phyloP scores from a whole-genome alignment of 2,329 filamentous ascomycete genomes.

The Talaromyces sp. region DNA sequence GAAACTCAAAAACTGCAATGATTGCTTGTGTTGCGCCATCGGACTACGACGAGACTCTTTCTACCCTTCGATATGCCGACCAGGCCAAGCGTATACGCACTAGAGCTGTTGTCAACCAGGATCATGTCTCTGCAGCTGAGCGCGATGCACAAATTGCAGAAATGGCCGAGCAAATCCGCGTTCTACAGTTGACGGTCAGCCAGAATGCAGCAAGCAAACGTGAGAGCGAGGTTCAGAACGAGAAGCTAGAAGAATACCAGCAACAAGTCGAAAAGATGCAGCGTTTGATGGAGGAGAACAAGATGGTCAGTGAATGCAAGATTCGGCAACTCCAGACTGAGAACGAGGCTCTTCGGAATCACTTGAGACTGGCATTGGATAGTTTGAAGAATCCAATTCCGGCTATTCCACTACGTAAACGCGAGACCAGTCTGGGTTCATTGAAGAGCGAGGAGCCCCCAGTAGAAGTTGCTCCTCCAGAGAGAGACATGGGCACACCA shows the following conservation, averaged over 20 bases:
- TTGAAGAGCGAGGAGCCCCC: conserved; percentile 40
- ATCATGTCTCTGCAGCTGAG: conserved; percentile 86
- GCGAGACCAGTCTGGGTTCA: conserved; percentile 33
- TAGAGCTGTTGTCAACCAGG: conserved; percentile 90
- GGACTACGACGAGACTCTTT: conserved; percentile 96
- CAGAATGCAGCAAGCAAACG: conserved; percentile 66
- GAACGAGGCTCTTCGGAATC: conserved; percentile 83
- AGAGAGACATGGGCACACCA: conserved; percentile 40
- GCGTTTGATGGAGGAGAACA: conserved; percentile 90
- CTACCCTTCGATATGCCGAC: conserved; percentile 92
- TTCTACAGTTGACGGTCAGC: conserved; percentile 72
- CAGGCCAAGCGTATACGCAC: conserved; percentile 97
- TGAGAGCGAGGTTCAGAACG: conserved; percentile 73
- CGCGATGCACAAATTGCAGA: conserved; percentile 89
- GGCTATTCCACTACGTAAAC: conserved; percentile 35
- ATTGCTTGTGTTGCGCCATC: conserved; percentile 94
- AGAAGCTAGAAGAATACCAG: conserved; percentile 92
- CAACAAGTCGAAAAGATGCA: conserved; percentile 86
- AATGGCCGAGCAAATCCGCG: conserved; percentile 93
- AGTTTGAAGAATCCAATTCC: conserved; percentile 92
- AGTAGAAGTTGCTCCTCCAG: conserved; percentile 52
- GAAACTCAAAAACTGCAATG: conserved; percentile 98
- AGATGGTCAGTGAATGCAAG: conserved; percentile 88
- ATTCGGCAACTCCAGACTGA: conserved; percentile 85
- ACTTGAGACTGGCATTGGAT: conserved; percentile 80